phyloP scores from a whole-genome alignment of 1,284 basidiomycete genomes.

The Takashimella koratensis region DNA sequence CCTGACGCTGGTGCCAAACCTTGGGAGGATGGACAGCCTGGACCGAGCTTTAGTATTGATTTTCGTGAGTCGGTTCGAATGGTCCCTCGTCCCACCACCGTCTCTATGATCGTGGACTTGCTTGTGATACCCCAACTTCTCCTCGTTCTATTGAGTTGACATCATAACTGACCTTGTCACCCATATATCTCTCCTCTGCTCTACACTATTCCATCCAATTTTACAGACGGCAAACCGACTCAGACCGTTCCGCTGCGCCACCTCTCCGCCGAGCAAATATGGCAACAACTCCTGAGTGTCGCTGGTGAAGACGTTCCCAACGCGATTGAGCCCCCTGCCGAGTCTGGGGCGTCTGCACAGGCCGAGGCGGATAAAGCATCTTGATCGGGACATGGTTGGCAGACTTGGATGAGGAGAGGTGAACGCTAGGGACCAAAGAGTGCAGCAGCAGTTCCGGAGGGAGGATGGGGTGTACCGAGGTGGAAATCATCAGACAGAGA shows the following conservation, averaged over 20 bases:
- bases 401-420: no score
- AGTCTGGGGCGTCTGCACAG: no score
- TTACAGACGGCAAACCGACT: conserved; percentile 15
- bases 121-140: neutral
- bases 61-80: conserved; percentile 25
- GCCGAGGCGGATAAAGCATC: no score
- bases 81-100: neutral
- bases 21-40: conserved; percentile 15
- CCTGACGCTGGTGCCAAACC: conserved; percentile 13
- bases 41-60: conserved; percentile 21
- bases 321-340: neutral
- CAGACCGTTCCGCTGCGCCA: conserved; percentile 24
- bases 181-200: neutral
- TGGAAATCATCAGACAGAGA: no score
- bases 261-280: conserved; percentile 23
- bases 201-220: neutral
- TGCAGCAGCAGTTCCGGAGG: no score
- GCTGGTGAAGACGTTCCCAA: neutral
- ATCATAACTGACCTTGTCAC: no score
- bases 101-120: neutral
- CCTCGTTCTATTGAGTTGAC: no score
- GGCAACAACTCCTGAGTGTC: conserved; percentile 13
- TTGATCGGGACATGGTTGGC: no score
- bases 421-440: no score
- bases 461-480: no score